phyloP scores from a whole-genome alignment of 306 rosid species.

The Inga oerstediana region DNA sequence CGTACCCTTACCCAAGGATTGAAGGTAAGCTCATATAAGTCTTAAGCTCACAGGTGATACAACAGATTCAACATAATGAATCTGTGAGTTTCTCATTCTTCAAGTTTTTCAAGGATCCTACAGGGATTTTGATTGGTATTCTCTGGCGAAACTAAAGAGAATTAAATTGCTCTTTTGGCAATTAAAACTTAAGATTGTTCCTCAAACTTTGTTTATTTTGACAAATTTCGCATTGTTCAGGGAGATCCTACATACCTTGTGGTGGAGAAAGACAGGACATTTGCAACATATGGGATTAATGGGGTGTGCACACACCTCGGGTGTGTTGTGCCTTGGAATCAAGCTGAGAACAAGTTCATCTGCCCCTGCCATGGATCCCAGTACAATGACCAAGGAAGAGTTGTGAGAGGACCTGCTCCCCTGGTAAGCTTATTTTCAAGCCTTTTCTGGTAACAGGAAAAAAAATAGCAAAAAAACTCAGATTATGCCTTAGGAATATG shows the following conservation, averaged over 20 bases:
- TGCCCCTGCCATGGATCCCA: slow-evolving; percentile 99
- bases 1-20: slow-evolving; percentile 91
- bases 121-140: background rate
- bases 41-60: background rate
- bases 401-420: slow-evolving; percentile 99
- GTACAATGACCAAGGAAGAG: slow-evolving; percentile 87
- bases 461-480: background rate
- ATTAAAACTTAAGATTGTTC: background rate
- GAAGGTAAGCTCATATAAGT: slow-evolving; percentile 54
- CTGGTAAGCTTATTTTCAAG: slow-evolving; percentile 55
- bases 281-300: slow-evolving; percentile 90
- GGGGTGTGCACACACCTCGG: slow-evolving; percentile 99
- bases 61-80: background rate
- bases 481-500: background rate
- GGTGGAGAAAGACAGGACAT: slow-evolving; percentile 82
- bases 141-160: background rate
- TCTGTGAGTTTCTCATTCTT: background rate
- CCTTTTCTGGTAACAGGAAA: background rate
- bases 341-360: slow-evolving; percentile 84
- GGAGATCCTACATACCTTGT: slow-evolving; percentile 98
- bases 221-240: slow-evolving; percentile 37
- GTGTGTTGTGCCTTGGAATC: slow-evolving; percentile 92
- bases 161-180: background rate
- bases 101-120: background rate
- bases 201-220: background rate